Percentiles rank a stretch among this genome's conserved stretches.
phyloP scores from a whole-genome alignment of 768 basidiomycete genomes.

The Lactifluus pinguis region DNA sequence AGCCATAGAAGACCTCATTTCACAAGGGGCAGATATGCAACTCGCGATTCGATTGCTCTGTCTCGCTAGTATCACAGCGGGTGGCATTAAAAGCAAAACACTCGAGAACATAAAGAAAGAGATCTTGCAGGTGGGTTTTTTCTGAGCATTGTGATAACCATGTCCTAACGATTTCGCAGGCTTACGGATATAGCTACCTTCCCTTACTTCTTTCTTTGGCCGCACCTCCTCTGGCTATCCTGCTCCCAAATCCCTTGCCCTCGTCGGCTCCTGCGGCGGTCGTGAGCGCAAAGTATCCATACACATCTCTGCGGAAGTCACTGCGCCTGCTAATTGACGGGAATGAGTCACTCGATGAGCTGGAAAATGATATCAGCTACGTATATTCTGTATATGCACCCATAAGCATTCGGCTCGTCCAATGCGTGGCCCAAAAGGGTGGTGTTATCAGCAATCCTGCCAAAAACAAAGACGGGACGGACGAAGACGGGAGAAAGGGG shows the following conservation, averaged over 20 bases:
- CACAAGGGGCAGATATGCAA: constrained; percentile 77
- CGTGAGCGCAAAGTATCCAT: constrained; percentile 56
- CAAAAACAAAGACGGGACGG: constrained; percentile 43
- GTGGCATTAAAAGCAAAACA: constrained; percentile 79
- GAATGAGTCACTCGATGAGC: constrained; percentile 64
- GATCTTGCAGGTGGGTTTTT: constrained; percentile 58
- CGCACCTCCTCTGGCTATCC: constrained; percentile 54
- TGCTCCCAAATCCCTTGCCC: constrained; percentile 63
- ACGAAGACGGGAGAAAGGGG: constrained; percentile 31
- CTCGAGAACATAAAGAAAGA: constrained; percentile 89
- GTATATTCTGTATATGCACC: constrained; percentile 98
- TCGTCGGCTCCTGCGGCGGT: constrained; percentile 35
- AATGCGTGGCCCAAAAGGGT: constrained; percentile 88
- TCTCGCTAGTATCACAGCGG: constrained; percentile 73
- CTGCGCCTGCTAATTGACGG: constrained; percentile 92
- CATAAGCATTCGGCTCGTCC: constrained; percentile 82
- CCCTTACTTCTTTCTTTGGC: constrained; percentile 59
- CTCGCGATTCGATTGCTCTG: constrained; percentile 73
- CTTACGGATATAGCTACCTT: constrained; percentile 68
- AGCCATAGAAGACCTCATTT: constrained; percentile 87
- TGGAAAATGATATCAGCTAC: constrained; percentile 91
- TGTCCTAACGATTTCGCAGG: constrained; percentile 33
- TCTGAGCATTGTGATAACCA: background rate
- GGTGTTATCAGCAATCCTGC: constrained; percentile 75
- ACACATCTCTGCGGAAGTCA: constrained; percentile 63